A percentile compares a stretch with the other conserved stretches of the same genome.
Conservation (phyloP, 176 grass and related monocot genomes). For the Saccharum officinarum region DNA sequence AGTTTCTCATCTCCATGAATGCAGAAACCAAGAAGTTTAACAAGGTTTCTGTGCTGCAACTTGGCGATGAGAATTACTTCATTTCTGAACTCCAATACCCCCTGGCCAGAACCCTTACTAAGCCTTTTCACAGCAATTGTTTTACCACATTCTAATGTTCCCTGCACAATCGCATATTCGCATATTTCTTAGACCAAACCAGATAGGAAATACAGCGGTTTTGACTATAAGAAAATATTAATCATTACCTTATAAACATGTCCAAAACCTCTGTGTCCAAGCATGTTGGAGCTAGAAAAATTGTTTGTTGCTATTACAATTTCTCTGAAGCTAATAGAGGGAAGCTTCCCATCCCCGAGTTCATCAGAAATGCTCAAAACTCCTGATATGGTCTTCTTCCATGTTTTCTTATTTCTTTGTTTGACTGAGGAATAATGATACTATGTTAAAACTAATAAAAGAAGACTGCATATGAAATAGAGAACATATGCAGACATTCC, state of each 20-base stretch:
- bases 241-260: neutral
- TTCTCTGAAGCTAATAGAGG: neutral
- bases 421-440: neutral
- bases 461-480: neutral
- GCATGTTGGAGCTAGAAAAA: conserved; percentile 13
- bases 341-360: neutral
- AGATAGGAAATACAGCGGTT: neutral
- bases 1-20: conserved; percentile 12
- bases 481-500: neutral
- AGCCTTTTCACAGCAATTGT: conserved; percentile 1
- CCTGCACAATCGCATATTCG: neutral
- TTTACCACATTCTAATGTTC: conserved; percentile 2
- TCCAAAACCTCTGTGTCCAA: conserved; percentile 8
- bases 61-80: conserved; percentile 12
- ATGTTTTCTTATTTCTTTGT: neutral
- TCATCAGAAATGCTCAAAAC: neutral
- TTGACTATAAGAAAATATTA: neutral
- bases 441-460: neutral
- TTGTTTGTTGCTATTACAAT: conserved; percentile 9
- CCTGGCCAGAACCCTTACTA: conserved; percentile 14
- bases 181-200: neutral
- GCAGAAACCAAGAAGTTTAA: conserved; percentile 22
- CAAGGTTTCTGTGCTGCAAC: conserved; percentile 19
- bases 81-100: conserved; percentile 17
- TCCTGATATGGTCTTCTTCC: neutral